A percentile compares a stretch with the other conserved stretches of the same genome.
Evolutionary conservation across 805 yeast genomes (phyloP).

Genomic region (Metschnikowia baotianmanensis): DNA sequence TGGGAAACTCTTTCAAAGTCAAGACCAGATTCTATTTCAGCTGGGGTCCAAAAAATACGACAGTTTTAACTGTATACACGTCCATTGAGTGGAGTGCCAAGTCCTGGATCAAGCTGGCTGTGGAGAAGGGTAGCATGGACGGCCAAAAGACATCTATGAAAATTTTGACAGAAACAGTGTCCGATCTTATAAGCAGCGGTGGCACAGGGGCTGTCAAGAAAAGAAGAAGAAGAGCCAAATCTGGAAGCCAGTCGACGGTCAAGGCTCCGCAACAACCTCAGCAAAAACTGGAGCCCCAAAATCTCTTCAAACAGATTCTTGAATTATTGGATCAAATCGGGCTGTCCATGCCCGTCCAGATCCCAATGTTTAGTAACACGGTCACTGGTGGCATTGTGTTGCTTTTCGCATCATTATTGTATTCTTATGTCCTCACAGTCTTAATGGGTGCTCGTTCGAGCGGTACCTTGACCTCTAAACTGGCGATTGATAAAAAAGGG

Average conservation of each 20-base stretch:
- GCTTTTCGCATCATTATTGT: slow-evolving; percentile 7
- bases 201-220: slow-evolving; percentile 12
- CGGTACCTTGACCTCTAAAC: not conserved
- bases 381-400: slow-evolving; percentile 13
- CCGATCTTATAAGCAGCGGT: slow-evolving; percentile 10
- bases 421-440: slow-evolving; percentile 8
- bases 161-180: slow-evolving; percentile 12
- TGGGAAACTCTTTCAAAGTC: slow-evolving; percentile 78
- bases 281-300: slow-evolving; percentile 1
- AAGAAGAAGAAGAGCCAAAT: slow-evolving; percentile 14
- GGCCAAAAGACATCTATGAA: slow-evolving; percentile 60
- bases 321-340: slow-evolving; percentile 15
- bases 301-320: slow-evolving; percentile 6
- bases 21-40: slow-evolving; percentile 66
- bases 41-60: slow-evolving; percentile 69
- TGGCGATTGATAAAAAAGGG: not conserved
- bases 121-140: slow-evolving; percentile 77
- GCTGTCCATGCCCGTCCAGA: slow-evolving; percentile 10
- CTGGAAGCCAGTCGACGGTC: slow-evolving; percentile 6
- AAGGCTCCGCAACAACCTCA: not conserved
- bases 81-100: slow-evolving; percentile 86
- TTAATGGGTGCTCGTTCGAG: slow-evolving; percentile 2
- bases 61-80: slow-evolving; percentile 60
- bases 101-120: slow-evolving; percentile 88
- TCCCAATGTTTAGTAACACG: slow-evolving; percentile 12